Conservation (phyloP, 2,329 filamentous ascomycete species). For the Penicillium rolfsii region DNA sequence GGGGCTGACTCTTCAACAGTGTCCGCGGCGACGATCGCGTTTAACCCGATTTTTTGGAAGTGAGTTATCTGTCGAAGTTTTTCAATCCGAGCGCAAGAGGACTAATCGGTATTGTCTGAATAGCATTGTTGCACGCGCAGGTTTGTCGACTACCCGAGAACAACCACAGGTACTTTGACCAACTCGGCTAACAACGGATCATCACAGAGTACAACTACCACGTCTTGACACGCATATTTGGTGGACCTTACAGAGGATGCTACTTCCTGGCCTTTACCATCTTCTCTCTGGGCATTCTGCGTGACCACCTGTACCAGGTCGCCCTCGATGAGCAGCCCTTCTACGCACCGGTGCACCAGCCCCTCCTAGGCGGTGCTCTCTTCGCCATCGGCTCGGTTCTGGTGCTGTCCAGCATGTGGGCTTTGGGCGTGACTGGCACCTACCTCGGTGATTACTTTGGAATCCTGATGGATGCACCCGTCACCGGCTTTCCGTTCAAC, state of each 20-base stretch:
- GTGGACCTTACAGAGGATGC: conserved; percentile 77
- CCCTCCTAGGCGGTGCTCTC: conserved; percentile 69
- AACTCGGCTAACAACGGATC: conserved; percentile 14
- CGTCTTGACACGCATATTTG: conserved; percentile 83
- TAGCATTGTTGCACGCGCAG: conserved; percentile 81
- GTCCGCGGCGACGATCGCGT: conserved; percentile 78
- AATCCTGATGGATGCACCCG: conserved; percentile 92
- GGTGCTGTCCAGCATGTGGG: conserved; percentile 87
- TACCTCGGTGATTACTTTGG: conserved; percentile 99
- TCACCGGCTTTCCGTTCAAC: conserved; percentile 95
- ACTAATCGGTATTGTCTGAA: conserved; percentile 21
- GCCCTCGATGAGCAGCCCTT: conserved; percentile 77
- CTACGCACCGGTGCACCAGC: conserved; percentile 70
- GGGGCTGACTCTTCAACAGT: conserved; percentile 56
- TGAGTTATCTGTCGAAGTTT: conserved; percentile 55
- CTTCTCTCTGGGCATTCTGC: conserved; percentile 86
- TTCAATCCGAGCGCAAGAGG: neutral
- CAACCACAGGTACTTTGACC: conserved; percentile 6
- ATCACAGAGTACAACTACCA: conserved; percentile 84
- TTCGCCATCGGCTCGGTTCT: conserved; percentile 78
- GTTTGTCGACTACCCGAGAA: conserved; percentile 50
- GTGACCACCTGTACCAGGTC: conserved; percentile 84
- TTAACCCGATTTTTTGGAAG: conserved; percentile 99
- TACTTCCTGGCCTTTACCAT: conserved; percentile 87
- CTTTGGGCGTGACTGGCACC: conserved; percentile 89